Conservation (phyloP, 768 basidiomycete genomes). For the Trametopsis cervina region DNA sequence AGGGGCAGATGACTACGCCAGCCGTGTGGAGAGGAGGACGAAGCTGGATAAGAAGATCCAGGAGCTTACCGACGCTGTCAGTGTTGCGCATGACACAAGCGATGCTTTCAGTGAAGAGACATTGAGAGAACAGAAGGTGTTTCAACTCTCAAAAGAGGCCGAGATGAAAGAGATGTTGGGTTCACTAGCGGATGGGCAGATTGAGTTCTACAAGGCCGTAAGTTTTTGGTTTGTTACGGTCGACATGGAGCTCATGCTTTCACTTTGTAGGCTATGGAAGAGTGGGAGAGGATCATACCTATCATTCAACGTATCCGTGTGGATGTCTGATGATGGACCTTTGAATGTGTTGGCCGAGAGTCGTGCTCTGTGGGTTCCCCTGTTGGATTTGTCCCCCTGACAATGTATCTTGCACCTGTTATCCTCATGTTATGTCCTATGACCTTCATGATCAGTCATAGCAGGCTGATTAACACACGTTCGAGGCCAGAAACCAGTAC, state of each 20-base stretch:
- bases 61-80: conserved; percentile 97
- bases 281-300: conserved; percentile 95
- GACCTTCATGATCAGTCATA: no score
- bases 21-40: conserved; percentile 87
- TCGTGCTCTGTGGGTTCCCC: not conserved
- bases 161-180: conserved; percentile 97
- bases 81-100: conserved; percentile 90
- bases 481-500: no score
- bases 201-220: conserved; percentile 89
- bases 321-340: conserved; percentile 52
- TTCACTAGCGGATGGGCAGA: conserved; percentile 87
- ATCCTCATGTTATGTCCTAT: not conserved
- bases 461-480: no score
- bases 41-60: conserved; percentile 93
- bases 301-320: conserved; percentile 91
- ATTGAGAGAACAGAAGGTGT: conserved; percentile 81
- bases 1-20: conserved; percentile 90
- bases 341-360: not conserved
- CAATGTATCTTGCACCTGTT: not conserved
- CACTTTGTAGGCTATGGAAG: conserved; percentile 92
- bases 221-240: no score
- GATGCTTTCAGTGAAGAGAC: conserved; percentile 97
- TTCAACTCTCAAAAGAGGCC: conserved; percentile 84
- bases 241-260: no score
- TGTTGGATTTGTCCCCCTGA: not conserved